Base-by-base conservation (phyloP, 306 rosid genomes). In the Acmispon strigosus region DNA sequence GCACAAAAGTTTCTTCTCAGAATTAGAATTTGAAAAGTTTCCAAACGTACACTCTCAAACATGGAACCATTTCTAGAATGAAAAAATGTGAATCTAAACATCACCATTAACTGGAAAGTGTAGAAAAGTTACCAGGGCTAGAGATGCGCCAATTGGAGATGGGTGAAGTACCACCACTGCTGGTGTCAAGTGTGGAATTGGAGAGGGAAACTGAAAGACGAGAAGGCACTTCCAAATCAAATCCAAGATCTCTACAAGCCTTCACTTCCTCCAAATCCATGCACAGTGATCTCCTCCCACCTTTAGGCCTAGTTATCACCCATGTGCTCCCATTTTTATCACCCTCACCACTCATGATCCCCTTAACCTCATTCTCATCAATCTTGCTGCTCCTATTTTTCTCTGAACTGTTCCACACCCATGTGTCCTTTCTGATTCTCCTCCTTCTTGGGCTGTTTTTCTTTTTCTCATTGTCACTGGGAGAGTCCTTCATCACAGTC, bases 181-280 rank as follows among this genome's bases (percentile, higher is more conserved):
- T 85, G 69, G 82, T 71, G 4, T 88, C 86, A 1, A 75, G 55
- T 29, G 86, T 70, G 18, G 85, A 52, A 39, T 74, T 41, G 2
- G 86, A 84, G 34, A 62, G 16, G 16, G 84, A 70, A 59, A 71
- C 0, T 0, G 66, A 39, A 39, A 39, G 65, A 42, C 32, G 76
- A 63, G 84, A 78, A 8, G 88, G 85, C 19, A 76, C 59, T 63
- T 85, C 85, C 68, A 85, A 65, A 79, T 86, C 90, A 65, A 86
- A 86, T 16, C 92, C 96, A 42, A 89, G 88, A 39, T 89, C 92
- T 50, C 80, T 79, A 42, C 96, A 89, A 64, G 90, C 92, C 70
- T 81, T 89, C 8, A 89, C 88, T 84, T 89, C 90, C n/a, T 84
- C 92, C 85, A 83, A 39, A 66, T 83, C 90, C 92, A 86, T 84